Base-by-base conservation (phyloP, 345 rosid genomes). In the Erodium maritimum region DNA sequence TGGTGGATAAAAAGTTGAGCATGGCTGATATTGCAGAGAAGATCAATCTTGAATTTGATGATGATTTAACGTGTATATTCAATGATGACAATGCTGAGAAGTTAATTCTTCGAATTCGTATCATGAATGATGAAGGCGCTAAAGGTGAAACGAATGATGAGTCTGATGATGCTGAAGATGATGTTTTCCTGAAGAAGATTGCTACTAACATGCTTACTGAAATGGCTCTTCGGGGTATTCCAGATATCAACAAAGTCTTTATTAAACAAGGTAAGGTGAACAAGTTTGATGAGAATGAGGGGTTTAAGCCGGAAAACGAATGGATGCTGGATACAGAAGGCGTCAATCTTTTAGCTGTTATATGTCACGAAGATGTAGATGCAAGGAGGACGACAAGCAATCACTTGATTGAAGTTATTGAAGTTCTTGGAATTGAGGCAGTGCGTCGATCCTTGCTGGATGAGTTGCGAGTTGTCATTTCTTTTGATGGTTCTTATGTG, bases 241-340 rank as follows among this genome's bases (percentile, higher is more conserved):
- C 99, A 17, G 94, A 89, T 71, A 91, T 89, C 61, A 83, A 91
- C 75, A 91, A 93, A 64, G 99, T 93, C 45, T 93, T 93, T 67
- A 93, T 93, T 17, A 93, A 89, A 77, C 80, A 76, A 57, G 78
- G 81, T 54, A 89, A 88, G 72, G 74, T 75, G 48, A 91, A 84
- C 79, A 86, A 67, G 67, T 91, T 88, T 69, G 93, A 88, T 65
- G 93, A 85, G 52, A 74, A 62, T 29, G 95, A 75, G 23, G 96
- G 95, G 23, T 91, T 88, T 65, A 91, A 81, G 81, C 77, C 94
- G 0, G 65, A 69, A 14, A 96, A 84, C 72, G 99, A 91, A 76
- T 91, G 99, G 99, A 87, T 91, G 99, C 66, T 91, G 60, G 99
- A 91, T 66, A 91, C 99, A 1, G 99, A 91, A 75, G 99, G 99